These are phyloP conservation scores for Xylaria venustula DNA, from an alignment of 495 filamentous ascomycete species.

Conservation along the genomic window DNA sequence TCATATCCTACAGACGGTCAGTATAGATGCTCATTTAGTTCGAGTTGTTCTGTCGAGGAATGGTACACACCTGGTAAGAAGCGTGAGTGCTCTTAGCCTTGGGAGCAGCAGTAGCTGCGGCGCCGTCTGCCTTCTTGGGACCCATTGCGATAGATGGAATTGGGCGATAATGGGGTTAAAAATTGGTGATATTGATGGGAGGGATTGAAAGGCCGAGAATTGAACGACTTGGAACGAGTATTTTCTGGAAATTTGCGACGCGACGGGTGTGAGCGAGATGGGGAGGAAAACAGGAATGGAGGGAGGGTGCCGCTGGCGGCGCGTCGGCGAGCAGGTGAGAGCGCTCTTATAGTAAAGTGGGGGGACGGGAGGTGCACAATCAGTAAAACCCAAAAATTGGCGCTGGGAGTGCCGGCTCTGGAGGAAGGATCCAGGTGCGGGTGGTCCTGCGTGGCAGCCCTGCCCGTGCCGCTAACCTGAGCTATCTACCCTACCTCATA, in stretches of 20 bases:
- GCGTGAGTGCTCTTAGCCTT: constrained; percentile 58
- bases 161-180: constrained; percentile 1
- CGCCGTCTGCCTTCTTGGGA: constrained; percentile 61
- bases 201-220: constrained; percentile 11
- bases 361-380: constrained; percentile 37
- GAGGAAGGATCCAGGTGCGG: constrained; percentile 11
- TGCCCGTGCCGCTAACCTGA: constrained; percentile 4
- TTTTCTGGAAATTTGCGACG: constrained; percentile 3
- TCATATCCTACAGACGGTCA: constrained; percentile 59
- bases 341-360: constrained; percentile 49
- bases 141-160: constrained; percentile 50
- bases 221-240: not conserved
- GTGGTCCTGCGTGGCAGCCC: constrained; percentile 2
- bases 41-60: constrained; percentile 14
- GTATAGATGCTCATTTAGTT: constrained; percentile 29
- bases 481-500: too few species aligned
- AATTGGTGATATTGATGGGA: constrained; percentile 8
- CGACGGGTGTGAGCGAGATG: constrained; percentile 26
- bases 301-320: constrained; percentile 43
- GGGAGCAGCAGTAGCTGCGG: constrained; percentile 31
- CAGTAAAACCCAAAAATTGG: constrained; percentile 24
- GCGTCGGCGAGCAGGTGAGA: constrained; percentile 38
- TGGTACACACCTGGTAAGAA: constrained; percentile 57
- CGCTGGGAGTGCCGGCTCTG: not conserved
- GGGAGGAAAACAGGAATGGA: constrained; percentile 37